These are phyloP conservation scores for Galeopsis tetrahit DNA, from an alignment of 257 asterid genomes.

Conservation along the genomic window DNA sequence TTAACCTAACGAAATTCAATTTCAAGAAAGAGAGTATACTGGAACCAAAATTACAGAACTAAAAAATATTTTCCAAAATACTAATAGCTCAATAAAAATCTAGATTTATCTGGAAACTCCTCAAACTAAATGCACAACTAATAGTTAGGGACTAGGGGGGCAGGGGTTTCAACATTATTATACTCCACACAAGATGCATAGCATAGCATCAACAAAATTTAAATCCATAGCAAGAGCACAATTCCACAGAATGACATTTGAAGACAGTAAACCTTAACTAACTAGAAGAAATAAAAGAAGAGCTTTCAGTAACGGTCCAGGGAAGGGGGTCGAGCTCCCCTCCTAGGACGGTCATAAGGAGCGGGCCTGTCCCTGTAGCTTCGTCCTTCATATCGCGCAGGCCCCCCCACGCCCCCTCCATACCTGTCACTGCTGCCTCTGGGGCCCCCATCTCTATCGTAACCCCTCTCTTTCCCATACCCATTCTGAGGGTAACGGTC, in stretches of 20 bases:
- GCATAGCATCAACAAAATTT: neutral
- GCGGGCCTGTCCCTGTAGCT: constrained; percentile 65
- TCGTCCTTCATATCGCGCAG: constrained; percentile 66
- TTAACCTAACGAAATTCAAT: too few relatives aligned
- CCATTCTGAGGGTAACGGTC: constrained; percentile 69
- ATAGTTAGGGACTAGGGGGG: too few relatives aligned
- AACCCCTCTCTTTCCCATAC: constrained; percentile 69
- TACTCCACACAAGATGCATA: neutral
- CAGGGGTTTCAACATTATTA: neutral
- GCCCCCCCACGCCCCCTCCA: constrained; percentile 58
- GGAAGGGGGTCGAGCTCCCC: constrained; percentile 71
- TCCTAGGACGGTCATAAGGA: constrained; percentile 78
- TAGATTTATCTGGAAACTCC: neutral
- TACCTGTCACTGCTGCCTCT: constrained; percentile 62
- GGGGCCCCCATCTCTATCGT: constrained; percentile 58
- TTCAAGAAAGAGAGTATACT: too few relatives aligned
- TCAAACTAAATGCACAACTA: neutral
- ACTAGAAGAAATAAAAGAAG: neutral
- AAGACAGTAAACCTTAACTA: neutral
- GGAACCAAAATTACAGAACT: too few relatives aligned
- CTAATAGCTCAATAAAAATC: neutral
- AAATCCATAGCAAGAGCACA: neutral
- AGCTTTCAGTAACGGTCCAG: constrained; percentile 62
- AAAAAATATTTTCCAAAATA: too few relatives aligned
- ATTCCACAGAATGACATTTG: constrained; percentile 11